phyloP scores from a whole-genome alignment of 768 basidiomycete genomes.

The Rhizopogon sp. region DNA sequence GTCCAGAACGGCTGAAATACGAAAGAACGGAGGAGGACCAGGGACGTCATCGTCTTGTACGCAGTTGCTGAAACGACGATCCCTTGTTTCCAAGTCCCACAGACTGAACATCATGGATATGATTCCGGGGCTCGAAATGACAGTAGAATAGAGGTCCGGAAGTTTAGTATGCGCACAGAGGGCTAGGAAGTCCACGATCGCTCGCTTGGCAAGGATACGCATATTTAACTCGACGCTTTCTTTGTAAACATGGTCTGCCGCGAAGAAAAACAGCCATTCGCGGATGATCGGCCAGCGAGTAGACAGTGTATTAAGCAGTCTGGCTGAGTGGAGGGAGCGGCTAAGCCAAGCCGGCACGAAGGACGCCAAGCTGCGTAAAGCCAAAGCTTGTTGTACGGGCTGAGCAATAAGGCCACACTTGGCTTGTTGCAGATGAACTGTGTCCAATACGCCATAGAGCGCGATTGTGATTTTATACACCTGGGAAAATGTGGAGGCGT shows the following conservation, averaged over 20 bases:
- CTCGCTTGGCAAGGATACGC: slow-evolving; percentile 16
- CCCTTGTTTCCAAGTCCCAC: slow-evolving; percentile 21
- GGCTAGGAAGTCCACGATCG: slow-evolving; percentile 16
- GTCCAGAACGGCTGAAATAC: slow-evolving; percentile 16
- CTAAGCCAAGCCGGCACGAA: slow-evolving; percentile 7
- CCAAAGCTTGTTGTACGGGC: slow-evolving; percentile 13
- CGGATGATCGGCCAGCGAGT: slow-evolving; percentile 15
- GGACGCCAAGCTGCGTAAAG: slow-evolving; percentile 11
- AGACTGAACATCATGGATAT: slow-evolving; percentile 18
- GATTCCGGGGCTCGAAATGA: slow-evolving; percentile 15
- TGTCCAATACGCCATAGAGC: slow-evolving; percentile 16
- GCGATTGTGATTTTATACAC: slow-evolving; percentile 11
- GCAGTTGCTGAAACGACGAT: slow-evolving; percentile 12
- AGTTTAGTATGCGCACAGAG: slow-evolving; percentile 13
- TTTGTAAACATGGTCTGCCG: slow-evolving; percentile 16
- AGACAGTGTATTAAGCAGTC: slow-evolving; percentile 5
- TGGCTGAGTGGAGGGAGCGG: background rate
- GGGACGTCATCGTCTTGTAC: slow-evolving; percentile 1
- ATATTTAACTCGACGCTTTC: slow-evolving; percentile 13
- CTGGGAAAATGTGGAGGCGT: slow-evolving; percentile 16
- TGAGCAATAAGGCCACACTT: slow-evolving; percentile 1
- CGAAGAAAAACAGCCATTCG: slow-evolving; percentile 22
- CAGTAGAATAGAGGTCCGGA: slow-evolving; percentile 10
- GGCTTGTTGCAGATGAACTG: slow-evolving; percentile 11
- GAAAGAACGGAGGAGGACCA: slow-evolving; percentile 1